Conservation (phyloP, 768 basidiomycete species). For the Butyriboletus loyo region DNA sequence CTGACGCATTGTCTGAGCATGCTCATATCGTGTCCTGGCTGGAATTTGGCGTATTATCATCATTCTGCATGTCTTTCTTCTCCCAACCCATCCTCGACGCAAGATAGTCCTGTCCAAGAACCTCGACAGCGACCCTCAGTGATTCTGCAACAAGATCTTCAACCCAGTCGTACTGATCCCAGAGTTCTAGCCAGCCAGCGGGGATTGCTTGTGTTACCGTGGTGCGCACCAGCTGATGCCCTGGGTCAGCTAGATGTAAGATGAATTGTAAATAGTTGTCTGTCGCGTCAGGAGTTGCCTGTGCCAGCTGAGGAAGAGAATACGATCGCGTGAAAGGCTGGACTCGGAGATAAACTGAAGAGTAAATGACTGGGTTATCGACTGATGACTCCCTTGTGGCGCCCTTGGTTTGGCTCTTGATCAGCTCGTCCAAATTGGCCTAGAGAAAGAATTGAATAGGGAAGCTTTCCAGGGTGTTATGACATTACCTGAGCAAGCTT, state of each 20-base stretch:
- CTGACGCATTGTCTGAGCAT: background rate
- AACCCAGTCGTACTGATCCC: constrained; percentile 95
- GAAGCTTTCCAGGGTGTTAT: background rate
- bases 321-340: constrained; percentile 76
- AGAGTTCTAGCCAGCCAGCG: constrained; percentile 79
- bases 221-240: constrained; percentile 70
- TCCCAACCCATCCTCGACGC: constrained; percentile 84
- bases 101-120: constrained; percentile 90
- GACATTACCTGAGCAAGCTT: constrained; percentile 74
- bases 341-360: constrained; percentile 89
- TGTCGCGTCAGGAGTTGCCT: constrained; percentile 22
- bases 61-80: constrained; percentile 26
- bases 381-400: constrained; percentile 28
- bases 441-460: constrained; percentile 29
- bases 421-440: constrained; percentile 76
- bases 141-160: constrained; percentile 92
- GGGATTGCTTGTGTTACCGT: constrained; percentile 85
- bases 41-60: constrained; percentile 8
- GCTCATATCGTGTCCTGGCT: constrained; percentile 9
- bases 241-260: constrained; percentile 68
- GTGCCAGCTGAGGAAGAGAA: constrained; percentile 36
- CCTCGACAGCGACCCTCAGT: constrained; percentile 79
- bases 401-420: constrained; percentile 55
- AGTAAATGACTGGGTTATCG: constrained; percentile 72
- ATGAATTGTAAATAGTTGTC: constrained; percentile 57